phyloP scores from a whole-genome alignment of 441 rosid genomes.

The Pelargonium australe region DNA sequence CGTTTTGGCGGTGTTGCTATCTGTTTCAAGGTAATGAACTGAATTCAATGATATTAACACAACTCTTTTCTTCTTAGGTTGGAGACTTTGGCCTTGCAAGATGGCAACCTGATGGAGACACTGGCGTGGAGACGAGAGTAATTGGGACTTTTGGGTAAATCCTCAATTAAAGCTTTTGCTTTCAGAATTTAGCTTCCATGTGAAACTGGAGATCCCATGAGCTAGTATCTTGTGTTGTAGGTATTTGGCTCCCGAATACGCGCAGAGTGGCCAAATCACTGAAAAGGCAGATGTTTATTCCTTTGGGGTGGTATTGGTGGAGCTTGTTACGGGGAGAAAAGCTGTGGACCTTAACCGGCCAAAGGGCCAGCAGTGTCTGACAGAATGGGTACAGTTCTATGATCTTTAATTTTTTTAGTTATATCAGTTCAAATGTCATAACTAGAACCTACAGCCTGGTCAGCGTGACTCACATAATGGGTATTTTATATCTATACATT shows the following conservation, averaged over 20 bases:
- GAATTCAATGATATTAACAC: background rate
- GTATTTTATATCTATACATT: background rate
- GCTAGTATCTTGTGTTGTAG: slow-evolving; percentile 29
- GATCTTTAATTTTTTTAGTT: background rate
- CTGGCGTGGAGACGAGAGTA: slow-evolving; percentile 87
- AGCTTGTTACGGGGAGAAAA: slow-evolving; percentile 92
- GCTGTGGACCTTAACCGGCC: slow-evolving; percentile 93
- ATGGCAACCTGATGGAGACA: slow-evolving; percentile 99
- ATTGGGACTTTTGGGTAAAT: slow-evolving; percentile 95
- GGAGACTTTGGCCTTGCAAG: slow-evolving; percentile 98
- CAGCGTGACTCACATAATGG: background rate
- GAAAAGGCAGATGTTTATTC: slow-evolving; percentile 98
- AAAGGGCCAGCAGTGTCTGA: slow-evolving; percentile 91
- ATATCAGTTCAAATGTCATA: no score
- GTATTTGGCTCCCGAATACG: slow-evolving; percentile 97
- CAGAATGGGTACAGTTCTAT: slow-evolving; percentile 78
- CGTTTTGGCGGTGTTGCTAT: no score
- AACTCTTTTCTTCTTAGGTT: slow-evolving; percentile 43
- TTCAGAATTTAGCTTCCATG: background rate
- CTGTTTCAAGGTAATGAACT: background rate
- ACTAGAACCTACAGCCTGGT: no score
- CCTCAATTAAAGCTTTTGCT: background rate
- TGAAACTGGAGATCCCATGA: background rate
- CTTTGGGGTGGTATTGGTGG: slow-evolving; percentile 89
- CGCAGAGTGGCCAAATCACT: slow-evolving; percentile 93